These are phyloP conservation scores for Cucumis hystrix DNA, from an alignment of 306 rosid genomes.

Conservation along the genomic window DNA sequence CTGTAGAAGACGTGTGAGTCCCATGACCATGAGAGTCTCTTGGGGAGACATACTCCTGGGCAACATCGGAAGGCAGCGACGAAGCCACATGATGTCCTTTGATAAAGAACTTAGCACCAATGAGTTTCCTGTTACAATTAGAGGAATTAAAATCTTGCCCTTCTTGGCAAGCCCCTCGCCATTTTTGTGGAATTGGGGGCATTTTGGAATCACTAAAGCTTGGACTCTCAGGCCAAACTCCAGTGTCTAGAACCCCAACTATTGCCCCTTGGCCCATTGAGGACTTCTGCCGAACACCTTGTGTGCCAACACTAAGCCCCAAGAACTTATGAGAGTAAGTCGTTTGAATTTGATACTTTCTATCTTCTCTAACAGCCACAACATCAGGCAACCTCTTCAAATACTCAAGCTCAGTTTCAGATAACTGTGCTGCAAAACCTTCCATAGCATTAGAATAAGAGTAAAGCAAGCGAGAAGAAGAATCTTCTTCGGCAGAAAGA, in stretches of 20 bases:
- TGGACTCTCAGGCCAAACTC: conserved; percentile 93
- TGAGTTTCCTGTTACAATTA: conserved; percentile 63
- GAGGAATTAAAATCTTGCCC: conserved; percentile 61
- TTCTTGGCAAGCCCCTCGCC: conserved; percentile 76
- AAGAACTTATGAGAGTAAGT: conserved; percentile 82
- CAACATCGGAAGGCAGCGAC: conserved; percentile 16
- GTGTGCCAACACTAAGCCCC: conserved; percentile 41
- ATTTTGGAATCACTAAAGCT: conserved; percentile 60
- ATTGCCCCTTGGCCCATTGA: conserved; percentile 59
- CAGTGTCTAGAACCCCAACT: conserved; percentile 81
- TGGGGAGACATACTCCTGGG: conserved; percentile 57
- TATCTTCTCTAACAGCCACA: conserved; percentile 53
- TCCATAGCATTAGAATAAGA: conserved; percentile 77
- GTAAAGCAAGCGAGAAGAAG: conserved; percentile 68
- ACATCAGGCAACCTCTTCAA: conserved; percentile 52
- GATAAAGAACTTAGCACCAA: conserved; percentile 83
- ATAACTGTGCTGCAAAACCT: conserved; percentile 71
- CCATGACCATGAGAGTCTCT: conserved; percentile 89
- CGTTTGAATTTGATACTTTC: conserved; percentile 39
- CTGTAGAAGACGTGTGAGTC: conserved; percentile 78
- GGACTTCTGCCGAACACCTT: conserved; percentile 52
- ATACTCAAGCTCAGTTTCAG: conserved; percentile 47
- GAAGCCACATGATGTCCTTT: conserved; percentile 61
- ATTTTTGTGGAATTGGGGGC: conserved; percentile 65
- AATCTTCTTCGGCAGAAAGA: conserved; percentile 33